Conservation (phyloP, 2,329 filamentous ascomycete species). For the Parasarocladium wereldwijsianum region DNA sequence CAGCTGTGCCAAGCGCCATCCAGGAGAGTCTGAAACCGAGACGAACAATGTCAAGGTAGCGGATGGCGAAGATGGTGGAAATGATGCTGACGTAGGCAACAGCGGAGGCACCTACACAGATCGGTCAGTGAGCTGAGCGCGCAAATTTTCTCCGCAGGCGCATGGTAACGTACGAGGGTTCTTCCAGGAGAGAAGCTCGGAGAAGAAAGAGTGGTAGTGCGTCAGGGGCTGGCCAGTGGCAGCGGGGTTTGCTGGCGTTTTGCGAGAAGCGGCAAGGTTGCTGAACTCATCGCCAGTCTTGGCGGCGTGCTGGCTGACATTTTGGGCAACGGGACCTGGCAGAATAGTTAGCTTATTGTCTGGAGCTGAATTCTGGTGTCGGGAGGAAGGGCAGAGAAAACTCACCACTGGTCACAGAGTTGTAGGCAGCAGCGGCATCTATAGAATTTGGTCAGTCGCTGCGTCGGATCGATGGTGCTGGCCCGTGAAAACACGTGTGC, state of each 20-base stretch:
- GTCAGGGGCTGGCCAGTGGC: constrained; percentile 49
- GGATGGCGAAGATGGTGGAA: constrained; percentile 43
- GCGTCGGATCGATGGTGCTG: too few species aligned
- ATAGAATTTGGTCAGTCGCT: too few species aligned
- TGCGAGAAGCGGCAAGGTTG: constrained; percentile 42
- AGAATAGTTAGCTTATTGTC: constrained; percentile 1
- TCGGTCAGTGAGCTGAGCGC: constrained; percentile 7
- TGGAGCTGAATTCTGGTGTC: neutral
- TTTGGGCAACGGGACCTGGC: constrained; percentile 43
- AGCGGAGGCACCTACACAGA: constrained; percentile 39
- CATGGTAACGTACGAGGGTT: constrained; percentile 40
- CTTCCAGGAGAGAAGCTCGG: constrained; percentile 54
- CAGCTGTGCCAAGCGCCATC: constrained; percentile 44
- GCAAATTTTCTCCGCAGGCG: neutral
- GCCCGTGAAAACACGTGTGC: too few species aligned
- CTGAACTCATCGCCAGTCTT: constrained; percentile 42
- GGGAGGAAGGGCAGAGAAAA: constrained; percentile 1
- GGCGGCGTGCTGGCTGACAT: constrained; percentile 38
- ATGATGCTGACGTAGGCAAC: constrained; percentile 48
- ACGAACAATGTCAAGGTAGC: constrained; percentile 52
- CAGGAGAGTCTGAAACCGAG: constrained; percentile 52
- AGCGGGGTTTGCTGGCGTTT: constrained; percentile 35
- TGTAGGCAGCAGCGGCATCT: constrained; percentile 35
- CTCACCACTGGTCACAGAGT: constrained; percentile 32
- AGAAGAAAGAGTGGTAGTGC: constrained; percentile 59